Percentiles rank a stretch among this genome's conserved stretches.
Evolutionary conservation across 2,329 filamentous ascomycete species (phyloP).

Genomic region (Macrophomina pseudophaseolina): DNA sequence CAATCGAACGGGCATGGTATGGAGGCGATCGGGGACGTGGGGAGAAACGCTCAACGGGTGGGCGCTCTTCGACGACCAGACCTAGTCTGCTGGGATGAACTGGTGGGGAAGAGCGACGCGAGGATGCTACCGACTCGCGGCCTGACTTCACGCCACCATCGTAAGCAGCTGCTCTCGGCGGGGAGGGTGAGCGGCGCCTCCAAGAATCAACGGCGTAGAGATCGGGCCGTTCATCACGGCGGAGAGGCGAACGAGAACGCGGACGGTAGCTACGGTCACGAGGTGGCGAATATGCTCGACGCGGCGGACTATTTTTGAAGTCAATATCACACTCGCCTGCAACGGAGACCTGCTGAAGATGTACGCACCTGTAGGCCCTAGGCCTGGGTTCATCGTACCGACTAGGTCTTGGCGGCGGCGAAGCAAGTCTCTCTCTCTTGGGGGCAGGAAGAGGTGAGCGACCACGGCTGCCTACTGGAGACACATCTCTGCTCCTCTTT

Average conservation of each 20-base stretch:
- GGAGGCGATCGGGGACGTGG: conserved; percentile 37
- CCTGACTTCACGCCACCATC: conserved; percentile 57
- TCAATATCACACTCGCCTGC: background rate
- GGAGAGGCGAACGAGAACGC: conserved; percentile 60
- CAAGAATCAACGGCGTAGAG: conserved; percentile 55
- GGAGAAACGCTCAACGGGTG: conserved; percentile 39
- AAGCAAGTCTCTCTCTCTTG: conserved; percentile 48
- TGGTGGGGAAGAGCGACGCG: conserved; percentile 66
- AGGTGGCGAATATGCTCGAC: conserved; percentile 49
- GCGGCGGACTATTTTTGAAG: conserved; percentile 35
- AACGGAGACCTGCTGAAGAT: background rate
- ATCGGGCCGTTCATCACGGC: conserved; percentile 56
- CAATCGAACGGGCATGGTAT: conserved; percentile 34
- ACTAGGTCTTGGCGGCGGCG: conserved; percentile 39
- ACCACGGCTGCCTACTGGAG: conserved; percentile 53
- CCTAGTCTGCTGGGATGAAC: conserved; percentile 60
- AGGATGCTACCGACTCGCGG: conserved; percentile 61
- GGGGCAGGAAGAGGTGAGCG: conserved; percentile 46
- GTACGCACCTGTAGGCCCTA: conserved; percentile 41
- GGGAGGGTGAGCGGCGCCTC: conserved; percentile 62
- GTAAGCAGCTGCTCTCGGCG: conserved; percentile 39
- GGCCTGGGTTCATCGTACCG: conserved; percentile 55
- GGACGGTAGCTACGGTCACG: conserved; percentile 51
- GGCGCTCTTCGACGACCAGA: conserved; percentile 38
- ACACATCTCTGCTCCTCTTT: conserved; percentile 52